A percentile compares a stretch with the other conserved stretches of the same genome.
phyloP scores from a whole-genome alignment of 129 eudicot species.

The Mikania micrantha region DNA sequence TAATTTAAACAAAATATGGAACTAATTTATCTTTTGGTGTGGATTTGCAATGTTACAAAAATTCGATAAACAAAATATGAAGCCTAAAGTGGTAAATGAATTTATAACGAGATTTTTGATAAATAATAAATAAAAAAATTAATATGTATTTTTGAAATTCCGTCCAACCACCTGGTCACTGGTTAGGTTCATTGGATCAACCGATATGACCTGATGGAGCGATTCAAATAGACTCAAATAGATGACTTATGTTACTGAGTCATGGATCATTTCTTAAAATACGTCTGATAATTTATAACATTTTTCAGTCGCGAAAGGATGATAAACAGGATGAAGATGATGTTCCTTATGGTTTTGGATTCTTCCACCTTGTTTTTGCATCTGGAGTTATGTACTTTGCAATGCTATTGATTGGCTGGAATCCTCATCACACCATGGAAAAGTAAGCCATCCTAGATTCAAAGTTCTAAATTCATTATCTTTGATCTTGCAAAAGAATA shows the following conservation, averaged over 20 bases:
- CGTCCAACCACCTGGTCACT: neutral
- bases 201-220: too few relatives aligned
- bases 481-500: neutral
- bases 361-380: conserved; percentile 84
- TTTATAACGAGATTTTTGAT: too few relatives aligned
- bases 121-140: too few relatives aligned
- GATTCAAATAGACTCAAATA: too few relatives aligned
- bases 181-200: neutral
- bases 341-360: conserved; percentile 78
- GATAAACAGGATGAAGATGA: conserved; percentile 60
- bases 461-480: neutral
- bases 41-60: neutral
- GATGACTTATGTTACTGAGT: too few relatives aligned
- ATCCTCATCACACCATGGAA: conserved; percentile 58
- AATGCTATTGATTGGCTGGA: conserved; percentile 81
- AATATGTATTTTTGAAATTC: neutral
- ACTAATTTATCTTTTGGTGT: neutral
- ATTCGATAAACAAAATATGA: too few relatives aligned
- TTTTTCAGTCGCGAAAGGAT: conserved; percentile 63
- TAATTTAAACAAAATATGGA: neutral
- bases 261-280: neutral
- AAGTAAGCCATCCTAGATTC: conserved; percentile 37
- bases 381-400: conserved; percentile 89
- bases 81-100: too few relatives aligned
- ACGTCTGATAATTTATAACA: neutral